Conservation (phyloP, 2,329 filamentous ascomycete species). For the Stagonosporopsis chrysanthemi region DNA sequence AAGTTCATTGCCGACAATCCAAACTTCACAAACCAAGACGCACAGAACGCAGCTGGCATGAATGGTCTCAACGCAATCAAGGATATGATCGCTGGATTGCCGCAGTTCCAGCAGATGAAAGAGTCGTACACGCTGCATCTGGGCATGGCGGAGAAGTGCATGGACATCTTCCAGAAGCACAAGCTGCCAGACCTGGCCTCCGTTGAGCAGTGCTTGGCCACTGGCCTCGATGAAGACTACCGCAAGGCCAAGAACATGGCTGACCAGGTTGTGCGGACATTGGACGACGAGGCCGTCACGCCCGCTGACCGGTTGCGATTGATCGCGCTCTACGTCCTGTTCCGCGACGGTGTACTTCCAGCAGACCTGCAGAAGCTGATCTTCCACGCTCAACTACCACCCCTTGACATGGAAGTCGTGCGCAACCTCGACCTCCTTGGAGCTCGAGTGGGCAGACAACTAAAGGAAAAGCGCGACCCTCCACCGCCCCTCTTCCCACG, state of each 20-base stretch:
- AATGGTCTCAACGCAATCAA: conserved; percentile 92
- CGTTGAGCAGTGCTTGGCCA: conserved; percentile 82
- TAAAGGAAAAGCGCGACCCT: conserved; percentile 79
- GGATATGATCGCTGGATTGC: conserved; percentile 94
- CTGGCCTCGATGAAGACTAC: conserved; percentile 90
- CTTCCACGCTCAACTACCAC: conserved; percentile 79
- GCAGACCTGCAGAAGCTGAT: conserved; percentile 87
- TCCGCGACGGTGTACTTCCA: conserved; percentile 81
- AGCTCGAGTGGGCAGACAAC: conserved; percentile 71
- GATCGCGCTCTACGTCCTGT: conserved; percentile 84
- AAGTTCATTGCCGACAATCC: conserved; percentile 91
- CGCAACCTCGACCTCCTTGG: conserved; percentile 84
- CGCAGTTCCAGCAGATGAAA: conserved; percentile 95
- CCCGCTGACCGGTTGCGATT: conserved; percentile 81
- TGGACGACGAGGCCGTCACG: conserved; percentile 81
- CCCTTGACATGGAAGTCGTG: conserved; percentile 75
- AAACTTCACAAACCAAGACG: conserved; percentile 81
- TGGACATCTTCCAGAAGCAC: conserved; percentile 86
- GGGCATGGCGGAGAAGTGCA: conserved; percentile 96
- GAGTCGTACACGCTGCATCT: conserved; percentile 93
- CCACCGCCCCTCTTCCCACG: conserved; percentile 74
- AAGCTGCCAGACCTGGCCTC: conserved; percentile 88
- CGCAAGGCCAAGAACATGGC: conserved; percentile 89
- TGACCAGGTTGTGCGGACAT: conserved; percentile 82
- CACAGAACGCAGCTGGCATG: conserved; percentile 74